Evolutionary conservation across 441 rosid genomes (phyloP), one percentile per base, ranked within the genome.

Genomic region (Erodium moschatum): DNA sequence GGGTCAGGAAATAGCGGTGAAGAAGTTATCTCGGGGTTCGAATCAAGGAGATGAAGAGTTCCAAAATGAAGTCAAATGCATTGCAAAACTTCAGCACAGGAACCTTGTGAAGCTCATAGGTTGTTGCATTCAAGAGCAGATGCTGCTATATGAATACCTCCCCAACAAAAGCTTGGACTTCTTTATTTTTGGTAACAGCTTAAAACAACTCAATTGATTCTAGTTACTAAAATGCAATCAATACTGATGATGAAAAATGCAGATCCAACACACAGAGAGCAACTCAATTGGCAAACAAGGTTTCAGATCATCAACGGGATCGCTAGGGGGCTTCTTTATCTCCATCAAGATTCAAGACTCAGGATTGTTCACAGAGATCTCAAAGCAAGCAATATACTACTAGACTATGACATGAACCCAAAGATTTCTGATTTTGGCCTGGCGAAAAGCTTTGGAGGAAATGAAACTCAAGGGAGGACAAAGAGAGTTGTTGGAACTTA

Each of bases 21-120:
- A 80, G 65, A 77, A 77, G 79, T 76, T 77, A 4, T 80, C 79
- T 0, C 64, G 33, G n/a, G 67, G 69, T 63, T 80, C 83, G 0
- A 68, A 75, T 44, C 81, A 80, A 67, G 81, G 84, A 58, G 15
- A 48, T 35, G 75, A 71, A 5, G 81, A 80, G 74, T 80, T 80
- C 70, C 75, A 66, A 71, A 80, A 77, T 18, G 78, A 78, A 71
- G 82, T 71, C 33, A 61, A 69, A 61, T 60, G 76, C 52, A 73
- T 81, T 21, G 78, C 76, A 19, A 74, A 78, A 63, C 78, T 78
- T 52, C 78, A 81, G 62, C 80, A 74, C 69, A 72, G 74, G 20
- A 81, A 81, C 61, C 80, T 78, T 33, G 84, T 76, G 20, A 74
- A 71, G 42, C 79, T 79, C 24, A 65, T 73, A 0, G 82, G 77